Evolutionary conservation across 164 flowering plant genomes (phyloP), one percentile per base, ranked within the genome.

Genomic region (Cinnamomum micranthum): DNA sequence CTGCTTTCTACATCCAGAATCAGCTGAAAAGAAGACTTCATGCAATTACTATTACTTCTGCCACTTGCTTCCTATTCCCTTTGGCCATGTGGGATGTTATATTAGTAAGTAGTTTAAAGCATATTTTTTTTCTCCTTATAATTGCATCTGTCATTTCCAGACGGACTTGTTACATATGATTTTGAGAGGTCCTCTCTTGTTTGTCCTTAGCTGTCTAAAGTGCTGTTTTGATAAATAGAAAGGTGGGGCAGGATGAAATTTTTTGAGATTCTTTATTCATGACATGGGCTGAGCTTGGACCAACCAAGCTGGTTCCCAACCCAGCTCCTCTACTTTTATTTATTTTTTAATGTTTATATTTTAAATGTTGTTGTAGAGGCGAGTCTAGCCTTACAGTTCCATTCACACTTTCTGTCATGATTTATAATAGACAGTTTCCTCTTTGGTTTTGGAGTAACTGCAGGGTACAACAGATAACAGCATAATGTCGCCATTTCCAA

Each of bases 81-180:
- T 90, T 92, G 71, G 98, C 98, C 79, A 92, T 93, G 88, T 95
- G 98, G 98, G 99, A 92, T 87, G 75, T 86, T 75, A 82, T 95
- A 78, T 81, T 91, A 69, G 99, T 95, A 84, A 88, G 93, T 86
- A 70, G n/a, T 55, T 55, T 69, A 41, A 41, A 41, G 47, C 47
- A 25, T 1, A 0, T 41, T 7, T 41, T 7, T 69, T 41, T 4
- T 31, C 35, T 31, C 20, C 35, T 69, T 20, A 17, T 60, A 20
- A 6, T 60, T 60, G 19, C 19, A 33, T 60, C 4, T 19, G n/a
- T 9, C 50, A 15, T 31, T 67, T 67, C 19, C n/a, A 17, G 31
- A 23, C 27, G 24, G 24, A 71, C 41, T 55, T 58, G 47, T 41
- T 41, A 9, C 47, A 6, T 41, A 41, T 41, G 47, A 41, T 41